phyloP scores from a whole-genome alignment of 257 asterid species.

The Orobanche coerulescens region DNA sequence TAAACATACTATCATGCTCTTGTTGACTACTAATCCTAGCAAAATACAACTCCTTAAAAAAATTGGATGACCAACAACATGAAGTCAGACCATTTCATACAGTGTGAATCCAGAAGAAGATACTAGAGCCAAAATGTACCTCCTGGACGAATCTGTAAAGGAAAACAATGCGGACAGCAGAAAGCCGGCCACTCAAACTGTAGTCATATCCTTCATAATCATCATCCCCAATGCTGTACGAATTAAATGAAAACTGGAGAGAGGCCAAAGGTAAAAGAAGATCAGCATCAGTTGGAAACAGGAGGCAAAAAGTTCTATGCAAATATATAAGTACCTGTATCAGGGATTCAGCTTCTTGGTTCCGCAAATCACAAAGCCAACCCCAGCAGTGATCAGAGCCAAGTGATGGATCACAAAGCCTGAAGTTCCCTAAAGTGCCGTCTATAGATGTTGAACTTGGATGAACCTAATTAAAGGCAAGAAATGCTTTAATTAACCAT shows the following conservation, averaged over 20 bases:
- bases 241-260: slow-evolving; percentile 76
- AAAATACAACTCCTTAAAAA: not conserved
- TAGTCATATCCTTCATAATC: slow-evolving; percentile 91
- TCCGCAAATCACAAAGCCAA: slow-evolving; percentile 96
- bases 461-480: slow-evolving; percentile 59
- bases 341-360: slow-evolving; percentile 86
- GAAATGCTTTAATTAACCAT: slow-evolving; percentile 18
- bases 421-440: slow-evolving; percentile 84
- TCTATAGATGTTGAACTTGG: slow-evolving; percentile 85
- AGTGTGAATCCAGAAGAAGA: slow-evolving; percentile 8
- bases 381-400: slow-evolving; percentile 86
- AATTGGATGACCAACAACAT: not conserved
- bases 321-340: slow-evolving; percentile 54
- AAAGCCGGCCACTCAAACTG: slow-evolving; percentile 85
- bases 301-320: slow-evolving; percentile 1
- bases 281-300: slow-evolving; percentile 18
- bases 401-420: slow-evolving; percentile 79
- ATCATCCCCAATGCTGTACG: slow-evolving; percentile 72
- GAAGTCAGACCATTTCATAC: slow-evolving; percentile 10
- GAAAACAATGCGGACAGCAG: slow-evolving; percentile 96
- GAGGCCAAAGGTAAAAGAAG: slow-evolving; percentile 11
- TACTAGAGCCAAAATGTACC: slow-evolving; percentile 38
- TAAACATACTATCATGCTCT: slow-evolving; percentile 1
- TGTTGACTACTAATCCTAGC: slow-evolving; percentile 1
- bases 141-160: slow-evolving; percentile 93